Evolutionary conservation across 164 flowering plant genomes (phyloP).

Genomic region (Magnolia kwangsiensis): DNA sequence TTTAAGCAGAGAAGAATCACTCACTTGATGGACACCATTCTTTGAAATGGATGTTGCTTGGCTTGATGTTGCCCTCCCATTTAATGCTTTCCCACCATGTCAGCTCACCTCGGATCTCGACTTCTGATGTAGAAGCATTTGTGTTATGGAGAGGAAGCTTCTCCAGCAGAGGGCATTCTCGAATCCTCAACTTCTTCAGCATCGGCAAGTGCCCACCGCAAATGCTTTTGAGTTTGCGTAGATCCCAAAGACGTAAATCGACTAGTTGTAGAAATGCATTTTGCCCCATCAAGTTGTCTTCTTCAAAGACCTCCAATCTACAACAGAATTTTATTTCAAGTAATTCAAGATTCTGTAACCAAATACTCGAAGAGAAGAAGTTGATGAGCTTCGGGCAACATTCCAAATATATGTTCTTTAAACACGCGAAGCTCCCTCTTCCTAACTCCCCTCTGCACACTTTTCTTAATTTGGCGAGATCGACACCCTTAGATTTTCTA

Average conservation of each 20-base stretch:
- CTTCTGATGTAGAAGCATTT: neutral
- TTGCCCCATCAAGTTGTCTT: neutral
- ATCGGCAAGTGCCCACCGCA: neutral
- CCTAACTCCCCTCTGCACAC: neutral
- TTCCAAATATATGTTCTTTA: neutral
- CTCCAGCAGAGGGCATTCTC: neutral
- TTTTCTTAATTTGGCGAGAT: neutral
- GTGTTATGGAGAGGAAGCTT: neutral
- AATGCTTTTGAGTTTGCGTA: neutral
- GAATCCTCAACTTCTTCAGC: neutral
- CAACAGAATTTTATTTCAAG: neutral
- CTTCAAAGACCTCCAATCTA: neutral
- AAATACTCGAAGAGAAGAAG: neutral
- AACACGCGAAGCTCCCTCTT: neutral
- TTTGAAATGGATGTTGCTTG: neutral
- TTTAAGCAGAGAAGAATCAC: neutral
- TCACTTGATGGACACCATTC: neutral
- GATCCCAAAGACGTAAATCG: neutral
- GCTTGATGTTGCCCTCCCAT: neutral
- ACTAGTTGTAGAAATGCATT: neutral
- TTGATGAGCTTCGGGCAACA: constrained; percentile 3
- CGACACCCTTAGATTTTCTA: neutral
- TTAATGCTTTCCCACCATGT: neutral
- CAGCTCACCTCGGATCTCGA: neutral
- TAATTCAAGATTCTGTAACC: neutral